These are phyloP conservation scores for Tieghemostelium lacteum DNA, from an alignment of 78 protist genomes.

Conservation along the genomic window DNA sequence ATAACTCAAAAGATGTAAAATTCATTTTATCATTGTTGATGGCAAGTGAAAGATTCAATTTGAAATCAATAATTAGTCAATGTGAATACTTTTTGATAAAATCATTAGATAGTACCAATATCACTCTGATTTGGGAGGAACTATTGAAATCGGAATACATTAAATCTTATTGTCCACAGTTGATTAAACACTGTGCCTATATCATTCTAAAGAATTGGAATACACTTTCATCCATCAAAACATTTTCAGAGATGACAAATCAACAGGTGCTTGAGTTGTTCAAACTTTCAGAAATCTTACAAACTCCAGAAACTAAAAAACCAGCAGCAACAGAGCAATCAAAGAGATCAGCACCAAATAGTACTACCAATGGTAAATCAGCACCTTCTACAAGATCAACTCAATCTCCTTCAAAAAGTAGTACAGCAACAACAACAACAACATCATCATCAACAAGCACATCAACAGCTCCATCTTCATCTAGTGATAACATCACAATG, in stretches of 20 bases:
- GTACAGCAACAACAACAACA: background rate
- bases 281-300: background rate
- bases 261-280: constrained; percentile 17
- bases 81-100: constrained; percentile 12
- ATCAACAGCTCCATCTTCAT: background rate
- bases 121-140: constrained; percentile 29
- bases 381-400: constrained; percentile 5
- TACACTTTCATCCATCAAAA: background rate
- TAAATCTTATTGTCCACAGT: background rate
- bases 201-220: constrained; percentile 40
- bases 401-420: background rate
- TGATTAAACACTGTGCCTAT: constrained; percentile 1
- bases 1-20: background rate
- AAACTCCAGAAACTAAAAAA: background rate
- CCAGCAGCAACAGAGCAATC: background rate
- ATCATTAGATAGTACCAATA: background rate
- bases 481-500: constrained; percentile 42
- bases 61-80: background rate
- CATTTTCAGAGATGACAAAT: constrained; percentile 1
- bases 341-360: background rate
- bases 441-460: constrained; percentile 7
- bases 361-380: background rate
- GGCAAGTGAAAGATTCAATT: background rate
- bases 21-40: background rate
- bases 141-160: background rate